phyloP scores from a whole-genome alignment of 1,284 basidiomycete species.

The Neolentinus lepideus region DNA sequence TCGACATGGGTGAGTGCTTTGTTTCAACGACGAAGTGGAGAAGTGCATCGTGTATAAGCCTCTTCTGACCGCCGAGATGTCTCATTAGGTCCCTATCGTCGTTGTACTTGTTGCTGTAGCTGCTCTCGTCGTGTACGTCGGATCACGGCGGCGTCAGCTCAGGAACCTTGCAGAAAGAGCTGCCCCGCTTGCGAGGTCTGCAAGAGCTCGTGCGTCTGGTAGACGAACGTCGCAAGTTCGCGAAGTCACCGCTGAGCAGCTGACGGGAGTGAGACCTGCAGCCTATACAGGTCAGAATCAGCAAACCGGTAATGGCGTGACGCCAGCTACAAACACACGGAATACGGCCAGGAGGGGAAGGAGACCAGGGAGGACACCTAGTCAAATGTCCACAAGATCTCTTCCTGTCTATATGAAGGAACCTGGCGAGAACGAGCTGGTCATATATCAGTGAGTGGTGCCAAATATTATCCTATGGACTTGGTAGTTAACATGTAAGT shows the following conservation, averaged over 20 bases:
- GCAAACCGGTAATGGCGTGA: neutral
- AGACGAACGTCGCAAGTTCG: neutral
- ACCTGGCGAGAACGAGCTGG: constrained; percentile 71
- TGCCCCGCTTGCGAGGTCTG: neutral
- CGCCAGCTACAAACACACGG: constrained; percentile 35
- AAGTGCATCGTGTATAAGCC: neutral
- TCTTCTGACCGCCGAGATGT: neutral
- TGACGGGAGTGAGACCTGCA: constrained; percentile 1
- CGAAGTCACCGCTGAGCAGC: constrained; percentile 7
- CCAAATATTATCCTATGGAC: neutral
- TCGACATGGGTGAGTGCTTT: neutral
- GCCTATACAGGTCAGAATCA: neutral
- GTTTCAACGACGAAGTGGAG: neutral
- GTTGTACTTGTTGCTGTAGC: neutral
- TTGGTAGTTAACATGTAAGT: neutral
- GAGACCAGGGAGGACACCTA: constrained; percentile 34
- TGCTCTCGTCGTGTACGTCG: neutral
- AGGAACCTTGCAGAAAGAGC: neutral
- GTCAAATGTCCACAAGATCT: constrained; percentile 66
- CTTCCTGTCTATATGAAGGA: constrained; percentile 74
- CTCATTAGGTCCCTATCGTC: neutral
- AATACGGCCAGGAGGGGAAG: neutral
- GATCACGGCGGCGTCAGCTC: neutral
- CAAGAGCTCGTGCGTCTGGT: neutral
- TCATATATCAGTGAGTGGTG: constrained; percentile 52